Conservation (phyloP, 148 eudicot genomes). For the Beta vulgaris region DNA sequence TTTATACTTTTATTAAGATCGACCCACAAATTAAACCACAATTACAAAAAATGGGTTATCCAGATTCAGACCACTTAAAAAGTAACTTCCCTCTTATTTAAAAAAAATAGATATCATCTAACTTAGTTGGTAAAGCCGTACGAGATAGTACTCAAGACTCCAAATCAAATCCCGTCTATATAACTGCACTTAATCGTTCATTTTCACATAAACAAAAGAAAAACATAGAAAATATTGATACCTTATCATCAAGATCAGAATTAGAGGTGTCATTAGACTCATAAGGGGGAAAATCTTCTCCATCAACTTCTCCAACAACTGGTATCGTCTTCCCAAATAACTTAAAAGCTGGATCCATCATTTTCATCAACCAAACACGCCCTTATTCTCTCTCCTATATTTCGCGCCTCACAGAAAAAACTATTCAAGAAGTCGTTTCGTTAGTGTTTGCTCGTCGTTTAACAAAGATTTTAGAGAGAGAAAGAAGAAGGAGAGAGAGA, state of each 20-base stretch:
- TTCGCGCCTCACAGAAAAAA: neutral
- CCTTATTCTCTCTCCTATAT: neutral
- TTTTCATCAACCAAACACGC: constrained; percentile 20
- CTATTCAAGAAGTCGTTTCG: neutral
- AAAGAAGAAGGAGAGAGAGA: constrained; percentile 2
- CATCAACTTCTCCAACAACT: constrained; percentile 36
- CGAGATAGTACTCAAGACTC: too few relatives aligned
- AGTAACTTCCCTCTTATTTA: too few relatives aligned
- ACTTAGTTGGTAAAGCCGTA: too few relatives aligned
- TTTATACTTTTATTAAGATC: neutral
- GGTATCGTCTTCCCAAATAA: constrained; percentile 77
- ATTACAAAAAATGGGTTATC: neutral
- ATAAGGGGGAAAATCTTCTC: constrained; percentile 13
- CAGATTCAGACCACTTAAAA: too few relatives aligned
- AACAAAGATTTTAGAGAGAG: neutral
- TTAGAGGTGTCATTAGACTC: constrained; percentile 18
- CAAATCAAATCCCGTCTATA: too few relatives aligned
- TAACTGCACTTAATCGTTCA: too few relatives aligned
- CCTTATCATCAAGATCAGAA: constrained; percentile 27
- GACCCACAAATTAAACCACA: neutral
- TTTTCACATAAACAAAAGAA: too few relatives aligned
- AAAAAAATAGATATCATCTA: too few relatives aligned
- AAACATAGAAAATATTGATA: neutral
- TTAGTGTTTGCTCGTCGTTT: neutral
- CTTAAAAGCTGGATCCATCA: constrained; percentile 66